These are phyloP conservation scores for Trichomonas gallinae DNA, from an alignment of 208 protist genomes.

Conservation along the genomic window DNA sequence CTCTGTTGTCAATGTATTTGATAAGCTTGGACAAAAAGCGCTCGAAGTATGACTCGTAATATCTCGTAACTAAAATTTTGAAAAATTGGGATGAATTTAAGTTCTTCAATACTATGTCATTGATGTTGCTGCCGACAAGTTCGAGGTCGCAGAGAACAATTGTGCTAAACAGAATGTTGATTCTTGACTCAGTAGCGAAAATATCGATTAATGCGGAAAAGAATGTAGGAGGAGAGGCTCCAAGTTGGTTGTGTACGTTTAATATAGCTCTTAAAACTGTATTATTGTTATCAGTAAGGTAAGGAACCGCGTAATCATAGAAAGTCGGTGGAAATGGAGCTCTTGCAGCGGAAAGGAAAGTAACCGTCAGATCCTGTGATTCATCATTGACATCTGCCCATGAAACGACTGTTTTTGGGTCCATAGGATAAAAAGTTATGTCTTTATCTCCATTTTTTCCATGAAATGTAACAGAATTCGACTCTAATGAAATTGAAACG, in stretches of 20 bases:
- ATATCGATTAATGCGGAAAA: not conserved
- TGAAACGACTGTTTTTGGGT: not conserved
- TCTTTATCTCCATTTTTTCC: not conserved
- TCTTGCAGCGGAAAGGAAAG: not conserved
- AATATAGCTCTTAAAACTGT: not conserved
- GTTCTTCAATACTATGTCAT: not conserved
- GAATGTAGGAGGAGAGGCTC: not conserved
- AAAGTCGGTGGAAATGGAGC: not conserved
- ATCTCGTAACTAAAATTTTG: not conserved
- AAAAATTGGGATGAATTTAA: not conserved
- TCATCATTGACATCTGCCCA: not conserved
- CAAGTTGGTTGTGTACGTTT: not conserved
- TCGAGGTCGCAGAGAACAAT: not conserved
- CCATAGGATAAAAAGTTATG: not conserved
- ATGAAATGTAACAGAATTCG: not conserved
- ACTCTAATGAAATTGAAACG: not conserved
- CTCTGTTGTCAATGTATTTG: not conserved
- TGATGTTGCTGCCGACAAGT: not conserved
- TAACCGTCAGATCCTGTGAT: not conserved
- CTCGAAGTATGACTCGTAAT: not conserved
- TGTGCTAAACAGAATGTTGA: not conserved
- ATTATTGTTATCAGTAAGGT: not conserved
- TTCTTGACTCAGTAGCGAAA: not conserved
- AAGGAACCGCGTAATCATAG: not conserved
- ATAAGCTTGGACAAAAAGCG: not conserved